These are phyloP conservation scores for Taphrina wiesneri DNA, from an alignment of 1,139 yeast genomes.

Conservation along the genomic window DNA sequence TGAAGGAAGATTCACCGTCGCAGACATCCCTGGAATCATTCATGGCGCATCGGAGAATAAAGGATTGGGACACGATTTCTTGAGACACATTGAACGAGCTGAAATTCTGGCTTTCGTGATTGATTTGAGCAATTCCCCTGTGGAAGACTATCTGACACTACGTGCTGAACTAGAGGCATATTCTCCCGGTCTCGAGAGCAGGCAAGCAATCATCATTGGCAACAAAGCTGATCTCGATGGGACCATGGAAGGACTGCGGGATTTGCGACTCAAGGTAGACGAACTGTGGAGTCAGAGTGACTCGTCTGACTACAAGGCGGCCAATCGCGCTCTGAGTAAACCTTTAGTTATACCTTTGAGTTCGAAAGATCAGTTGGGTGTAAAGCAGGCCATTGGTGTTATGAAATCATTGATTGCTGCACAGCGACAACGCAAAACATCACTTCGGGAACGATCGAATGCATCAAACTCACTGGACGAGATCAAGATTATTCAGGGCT, in stretches of 20 bases:
- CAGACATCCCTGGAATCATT: constrained; percentile 95
- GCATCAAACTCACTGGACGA: not conserved
- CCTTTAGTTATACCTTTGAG: constrained; percentile 25
- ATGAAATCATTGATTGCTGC: constrained; percentile 17
- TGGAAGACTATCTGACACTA: constrained; percentile 24
- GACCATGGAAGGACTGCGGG: constrained; percentile 7
- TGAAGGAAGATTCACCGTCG: constrained; percentile 75
- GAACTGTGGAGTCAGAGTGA: constrained; percentile 13
- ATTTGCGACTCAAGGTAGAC: constrained; percentile 8
- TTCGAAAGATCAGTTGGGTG: constrained; percentile 32
- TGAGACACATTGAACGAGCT: constrained; percentile 88
- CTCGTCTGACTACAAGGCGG: not conserved
- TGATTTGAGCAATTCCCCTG: constrained; percentile 49
- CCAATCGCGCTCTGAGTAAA: not conserved
- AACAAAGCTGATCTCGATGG: constrained; percentile 35
- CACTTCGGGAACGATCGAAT: not conserved
- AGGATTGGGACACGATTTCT: constrained; percentile 92
- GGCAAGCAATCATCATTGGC: constrained; percentile 28
- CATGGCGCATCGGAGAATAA: constrained; percentile 76
- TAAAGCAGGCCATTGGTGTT: constrained; percentile 24
- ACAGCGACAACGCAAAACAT: not conserved
- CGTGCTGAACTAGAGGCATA: constrained; percentile 32
- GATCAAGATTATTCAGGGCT: constrained; percentile 9
- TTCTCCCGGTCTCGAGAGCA: constrained; percentile 13
- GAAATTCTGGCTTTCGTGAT: constrained; percentile 86